Conservation (phyloP, 1,139 yeast species). For the Schizosaccharomyces versatilis region DNA sequence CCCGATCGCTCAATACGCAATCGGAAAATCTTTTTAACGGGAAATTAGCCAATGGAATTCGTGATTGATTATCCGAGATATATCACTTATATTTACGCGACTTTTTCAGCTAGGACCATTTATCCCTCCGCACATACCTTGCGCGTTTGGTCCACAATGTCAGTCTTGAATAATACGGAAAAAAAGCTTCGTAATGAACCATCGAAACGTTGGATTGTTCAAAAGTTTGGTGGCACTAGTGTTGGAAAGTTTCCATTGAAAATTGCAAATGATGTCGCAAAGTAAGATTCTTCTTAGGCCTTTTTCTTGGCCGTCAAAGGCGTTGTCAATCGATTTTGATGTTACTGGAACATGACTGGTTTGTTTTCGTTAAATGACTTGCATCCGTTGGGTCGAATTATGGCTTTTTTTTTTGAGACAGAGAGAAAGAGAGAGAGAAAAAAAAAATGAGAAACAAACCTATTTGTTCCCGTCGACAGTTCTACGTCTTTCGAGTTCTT, state of each 20-base stretch:
- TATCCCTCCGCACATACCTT: no score
- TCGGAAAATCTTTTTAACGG: no score
- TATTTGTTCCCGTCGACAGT: background rate
- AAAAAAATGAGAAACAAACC: background rate
- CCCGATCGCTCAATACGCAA: no score
- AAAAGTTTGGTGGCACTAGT: constrained; percentile 94
- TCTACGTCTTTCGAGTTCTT: background rate
- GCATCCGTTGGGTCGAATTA: no score
- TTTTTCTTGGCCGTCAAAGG: background rate
- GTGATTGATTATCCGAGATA: no score
- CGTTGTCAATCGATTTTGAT: background rate
- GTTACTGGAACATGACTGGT: no score
- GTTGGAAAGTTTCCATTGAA: constrained; percentile 81
- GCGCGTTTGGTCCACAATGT: background rate
- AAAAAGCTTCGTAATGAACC: constrained; percentile 4
- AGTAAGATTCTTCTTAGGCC: constrained; percentile 7
- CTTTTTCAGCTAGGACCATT: no score
- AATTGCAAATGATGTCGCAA: constrained; percentile 52
- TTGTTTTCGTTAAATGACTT: no score
- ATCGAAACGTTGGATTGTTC: constrained; percentile 53
- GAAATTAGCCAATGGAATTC: no score
- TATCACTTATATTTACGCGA: no score
- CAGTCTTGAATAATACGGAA: background rate
- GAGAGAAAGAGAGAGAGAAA: no score
- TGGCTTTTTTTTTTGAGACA: no score